These are phyloP conservation scores for Strobilomyces dryophilus DNA, from an alignment of 768 basidiomycete species.

Conservation along the genomic window DNA sequence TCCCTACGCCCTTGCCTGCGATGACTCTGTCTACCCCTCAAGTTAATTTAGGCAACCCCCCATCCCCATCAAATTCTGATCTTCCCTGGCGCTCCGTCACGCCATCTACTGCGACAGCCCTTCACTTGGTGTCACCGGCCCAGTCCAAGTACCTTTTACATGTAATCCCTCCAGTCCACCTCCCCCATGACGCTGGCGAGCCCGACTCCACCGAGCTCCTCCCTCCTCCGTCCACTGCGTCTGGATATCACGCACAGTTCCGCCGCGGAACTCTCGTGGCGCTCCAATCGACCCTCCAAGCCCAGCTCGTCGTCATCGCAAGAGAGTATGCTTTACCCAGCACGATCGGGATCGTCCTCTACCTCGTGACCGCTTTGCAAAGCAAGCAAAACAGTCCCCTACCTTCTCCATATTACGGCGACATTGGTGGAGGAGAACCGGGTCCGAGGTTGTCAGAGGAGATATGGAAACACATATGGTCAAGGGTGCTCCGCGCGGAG, in stretches of 20 bases:
- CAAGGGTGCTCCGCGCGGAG: slow-evolving; percentile 64
- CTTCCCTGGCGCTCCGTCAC: slow-evolving; percentile 47
- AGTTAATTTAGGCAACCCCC: slow-evolving; percentile 11
- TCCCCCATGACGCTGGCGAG: slow-evolving; percentile 59
- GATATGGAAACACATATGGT: slow-evolving; percentile 87
- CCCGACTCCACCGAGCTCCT: slow-evolving; percentile 41
- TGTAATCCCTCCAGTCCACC: slow-evolving; percentile 71
- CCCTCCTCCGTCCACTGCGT: slow-evolving; percentile 53
- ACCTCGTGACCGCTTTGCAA: slow-evolving; percentile 53
- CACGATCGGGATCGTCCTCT: slow-evolving; percentile 77
- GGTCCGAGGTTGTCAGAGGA: slow-evolving; percentile 86
- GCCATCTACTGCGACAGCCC: slow-evolving; percentile 40
- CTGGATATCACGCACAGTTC: slow-evolving; percentile 77
- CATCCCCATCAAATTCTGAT: slow-evolving; percentile 26
- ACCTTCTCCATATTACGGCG: slow-evolving; percentile 17
- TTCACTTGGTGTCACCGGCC: slow-evolving; percentile 34
- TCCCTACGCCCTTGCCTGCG: slow-evolving; percentile 67
- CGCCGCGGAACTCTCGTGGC: slow-evolving; percentile 85
- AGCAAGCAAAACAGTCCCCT: slow-evolving; percentile 11
- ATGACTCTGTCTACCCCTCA: slow-evolving; percentile 23
- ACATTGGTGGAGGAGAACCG: slow-evolving; percentile 45
- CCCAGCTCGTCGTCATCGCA: slow-evolving; percentile 83
- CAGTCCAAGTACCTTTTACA: slow-evolving; percentile 76
- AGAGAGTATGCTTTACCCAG: slow-evolving; percentile 91
- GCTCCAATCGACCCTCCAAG: slow-evolving; percentile 75